Evolutionary conservation across 441 rosid genomes (phyloP).

Genomic region (Flueggea neowawraea): DNA sequence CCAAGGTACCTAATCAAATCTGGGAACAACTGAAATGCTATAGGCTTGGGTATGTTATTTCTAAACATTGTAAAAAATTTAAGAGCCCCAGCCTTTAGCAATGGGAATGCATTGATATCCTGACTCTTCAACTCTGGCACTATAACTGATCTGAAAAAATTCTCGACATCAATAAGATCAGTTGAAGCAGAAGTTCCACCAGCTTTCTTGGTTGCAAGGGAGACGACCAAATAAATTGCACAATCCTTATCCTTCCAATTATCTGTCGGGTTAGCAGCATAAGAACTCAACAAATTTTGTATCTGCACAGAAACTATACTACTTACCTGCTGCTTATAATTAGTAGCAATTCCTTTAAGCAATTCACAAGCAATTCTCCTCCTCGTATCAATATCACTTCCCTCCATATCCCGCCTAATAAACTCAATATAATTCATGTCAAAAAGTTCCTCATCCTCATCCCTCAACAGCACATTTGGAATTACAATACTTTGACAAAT

Average conservation of each 20-base stretch:
- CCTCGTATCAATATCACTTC: slow-evolving; percentile 94
- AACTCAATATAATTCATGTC: slow-evolving; percentile 96
- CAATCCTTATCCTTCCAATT: slow-evolving; percentile 98
- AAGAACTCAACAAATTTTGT: slow-evolving; percentile 61
- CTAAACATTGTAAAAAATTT: slow-evolving; percentile 86
- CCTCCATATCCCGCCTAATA: slow-evolving; percentile 98
- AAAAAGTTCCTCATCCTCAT: slow-evolving; percentile 92
- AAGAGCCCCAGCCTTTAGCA: slow-evolving; percentile 95
- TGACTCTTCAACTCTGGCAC: slow-evolving; percentile 82
- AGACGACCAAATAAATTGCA: slow-evolving; percentile 88
- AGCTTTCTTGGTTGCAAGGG: slow-evolving; percentile 84
- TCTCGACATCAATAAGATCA: slow-evolving; percentile 82
- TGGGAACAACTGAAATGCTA: slow-evolving; percentile 63
- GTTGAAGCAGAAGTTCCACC: slow-evolving; percentile 81
- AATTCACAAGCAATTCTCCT: slow-evolving; percentile 97
- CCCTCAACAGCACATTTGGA: slow-evolving; percentile 89
- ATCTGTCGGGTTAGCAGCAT: slow-evolving; percentile 55
- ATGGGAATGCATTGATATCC: slow-evolving; percentile 69
- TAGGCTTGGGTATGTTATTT: slow-evolving; percentile 58
- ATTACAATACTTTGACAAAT: slow-evolving; percentile 91
- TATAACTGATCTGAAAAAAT: slow-evolving; percentile 67
- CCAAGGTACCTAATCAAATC: slow-evolving; percentile 69
- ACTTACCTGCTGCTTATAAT: slow-evolving; percentile 67
- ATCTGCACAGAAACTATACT: slow-evolving; percentile 70
- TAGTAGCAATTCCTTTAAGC: slow-evolving; percentile 86